Evolutionary conservation across 495 filamentous ascomycete genomes (phyloP).

Genomic region (Annulohypoxylon nitens): DNA sequence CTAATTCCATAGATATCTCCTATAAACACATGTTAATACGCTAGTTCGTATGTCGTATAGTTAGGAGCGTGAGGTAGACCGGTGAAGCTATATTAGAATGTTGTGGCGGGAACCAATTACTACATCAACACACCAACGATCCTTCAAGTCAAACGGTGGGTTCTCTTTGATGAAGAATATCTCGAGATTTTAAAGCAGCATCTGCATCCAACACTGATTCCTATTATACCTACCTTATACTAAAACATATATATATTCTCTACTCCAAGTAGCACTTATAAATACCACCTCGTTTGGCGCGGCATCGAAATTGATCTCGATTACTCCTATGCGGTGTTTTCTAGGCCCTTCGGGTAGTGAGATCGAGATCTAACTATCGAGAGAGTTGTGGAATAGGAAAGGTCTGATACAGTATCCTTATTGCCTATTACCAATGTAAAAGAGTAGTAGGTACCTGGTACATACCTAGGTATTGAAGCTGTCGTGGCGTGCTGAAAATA

Average conservation of each 20-base stretch:
- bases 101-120: conserved; percentile 2
- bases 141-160: neutral
- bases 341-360: too few relatives aligned
- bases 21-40: neutral
- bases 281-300: neutral
- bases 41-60: neutral
- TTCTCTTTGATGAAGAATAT: neutral
- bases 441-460: too few relatives aligned
- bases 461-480: too few relatives aligned
- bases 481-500: too few relatives aligned
- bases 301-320: too few relatives aligned
- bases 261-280: neutral
- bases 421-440: too few relatives aligned
- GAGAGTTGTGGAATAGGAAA: too few relatives aligned
- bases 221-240: neutral
- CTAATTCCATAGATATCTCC: too few relatives aligned
- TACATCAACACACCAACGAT: conserved; percentile 3
- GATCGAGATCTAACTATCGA: too few relatives aligned
- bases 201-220: neutral
- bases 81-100: neutral
- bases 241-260: neutral
- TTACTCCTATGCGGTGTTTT: too few relatives aligned
- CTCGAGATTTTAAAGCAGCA: neutral
- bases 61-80: neutral
- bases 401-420: too few relatives aligned